phyloP scores from a whole-genome alignment of 2,329 filamentous ascomycete species.

The Alternaria novae-zelandiae region DNA sequence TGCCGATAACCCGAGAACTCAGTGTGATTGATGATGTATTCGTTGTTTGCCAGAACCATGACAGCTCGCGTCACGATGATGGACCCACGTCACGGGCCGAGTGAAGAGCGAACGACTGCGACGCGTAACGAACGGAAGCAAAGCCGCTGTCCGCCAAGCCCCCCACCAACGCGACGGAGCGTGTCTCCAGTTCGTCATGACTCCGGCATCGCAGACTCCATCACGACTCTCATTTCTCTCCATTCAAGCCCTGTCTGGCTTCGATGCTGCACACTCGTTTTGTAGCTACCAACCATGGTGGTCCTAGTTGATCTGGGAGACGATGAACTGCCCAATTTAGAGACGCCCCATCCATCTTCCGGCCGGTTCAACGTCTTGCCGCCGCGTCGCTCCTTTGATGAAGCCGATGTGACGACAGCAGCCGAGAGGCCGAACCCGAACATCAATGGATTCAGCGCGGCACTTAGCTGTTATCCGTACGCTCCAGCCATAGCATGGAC shows the following conservation, averaged over 20 bases:
- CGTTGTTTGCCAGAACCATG: neutral
- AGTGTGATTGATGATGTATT: neutral
- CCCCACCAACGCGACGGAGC: slow-evolving; percentile 16
- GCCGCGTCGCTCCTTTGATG: slow-evolving; percentile 34
- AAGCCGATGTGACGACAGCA: slow-evolving; percentile 16
- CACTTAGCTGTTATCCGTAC: slow-evolving; percentile 73
- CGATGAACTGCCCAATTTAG: slow-evolving; percentile 40
- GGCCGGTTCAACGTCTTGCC: slow-evolving; percentile 34
- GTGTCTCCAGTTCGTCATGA: slow-evolving; percentile 23
- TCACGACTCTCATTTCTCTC: slow-evolving; percentile 6
- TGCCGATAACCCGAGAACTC: neutral
- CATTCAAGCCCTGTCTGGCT: slow-evolving; percentile 20
- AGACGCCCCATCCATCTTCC: slow-evolving; percentile 24
- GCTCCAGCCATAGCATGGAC: slow-evolving; percentile 49
- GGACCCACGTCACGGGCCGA: neutral
- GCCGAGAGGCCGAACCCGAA: slow-evolving; percentile 57
- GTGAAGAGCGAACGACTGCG: neutral
- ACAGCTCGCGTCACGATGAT: neutral
- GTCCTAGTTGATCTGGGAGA: slow-evolving; percentile 54
- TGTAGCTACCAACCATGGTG: slow-evolving; percentile 47
- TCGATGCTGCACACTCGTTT: slow-evolving; percentile 33
- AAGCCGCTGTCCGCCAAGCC: slow-evolving; percentile 18
- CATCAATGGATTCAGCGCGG: slow-evolving; percentile 65
- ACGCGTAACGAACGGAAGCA: neutral
- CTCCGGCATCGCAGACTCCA: slow-evolving; percentile 24